A percentile compares a stretch with the other conserved stretches of the same genome.
These are phyloP conservation scores for Phytophthora quininea DNA, from an alignment of 352 stramenopile species.

Conservation along the genomic window DNA sequence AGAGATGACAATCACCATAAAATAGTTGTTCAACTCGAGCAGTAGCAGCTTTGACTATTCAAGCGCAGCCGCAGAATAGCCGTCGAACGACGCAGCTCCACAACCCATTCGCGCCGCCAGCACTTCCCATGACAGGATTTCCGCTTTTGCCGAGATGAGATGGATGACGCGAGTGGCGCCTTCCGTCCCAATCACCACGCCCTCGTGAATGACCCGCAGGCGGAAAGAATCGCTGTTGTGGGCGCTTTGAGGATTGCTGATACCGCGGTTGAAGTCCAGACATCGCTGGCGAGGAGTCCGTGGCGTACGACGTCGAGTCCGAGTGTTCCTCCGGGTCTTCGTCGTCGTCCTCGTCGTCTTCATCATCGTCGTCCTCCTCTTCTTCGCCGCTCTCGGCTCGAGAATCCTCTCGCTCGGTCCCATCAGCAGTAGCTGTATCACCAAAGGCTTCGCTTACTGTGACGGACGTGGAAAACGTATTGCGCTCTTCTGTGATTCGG, in stretches of 20 bases:
- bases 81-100: conserved; percentile 34
- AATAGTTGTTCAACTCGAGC: conserved; percentile 5
- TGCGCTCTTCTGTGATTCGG: conserved; percentile 80
- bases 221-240: conserved; percentile 22
- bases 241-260: conserved; percentile 13
- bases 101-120: conserved; percentile 14
- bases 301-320: conserved; percentile 37
- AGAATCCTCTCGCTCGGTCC: conserved; percentile 28
- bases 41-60: conserved; percentile 14
- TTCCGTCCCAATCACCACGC: conserved; percentile 18
- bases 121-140: conserved; percentile 12
- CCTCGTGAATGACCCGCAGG: conserved; percentile 16
- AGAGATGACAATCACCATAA: conserved; percentile 19
- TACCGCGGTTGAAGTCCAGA: conserved; percentile 26
- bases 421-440: conserved; percentile 40
- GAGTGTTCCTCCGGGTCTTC: conserved; percentile 25
- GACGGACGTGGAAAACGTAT: conserved; percentile 81
- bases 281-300: conserved; percentile 31
- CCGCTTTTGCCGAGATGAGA: conserved; percentile 28
- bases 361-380: conserved; percentile 28
- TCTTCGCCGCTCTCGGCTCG: conserved; percentile 29
- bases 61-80: conserved; percentile 36
- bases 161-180: conserved; percentile 23
- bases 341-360: conserved; percentile 34
- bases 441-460: conserved; percentile 82